Evolutionary conservation across 352 stramenopile species (phyloP).

Genomic region (Globisporangium radiosum): DNA sequence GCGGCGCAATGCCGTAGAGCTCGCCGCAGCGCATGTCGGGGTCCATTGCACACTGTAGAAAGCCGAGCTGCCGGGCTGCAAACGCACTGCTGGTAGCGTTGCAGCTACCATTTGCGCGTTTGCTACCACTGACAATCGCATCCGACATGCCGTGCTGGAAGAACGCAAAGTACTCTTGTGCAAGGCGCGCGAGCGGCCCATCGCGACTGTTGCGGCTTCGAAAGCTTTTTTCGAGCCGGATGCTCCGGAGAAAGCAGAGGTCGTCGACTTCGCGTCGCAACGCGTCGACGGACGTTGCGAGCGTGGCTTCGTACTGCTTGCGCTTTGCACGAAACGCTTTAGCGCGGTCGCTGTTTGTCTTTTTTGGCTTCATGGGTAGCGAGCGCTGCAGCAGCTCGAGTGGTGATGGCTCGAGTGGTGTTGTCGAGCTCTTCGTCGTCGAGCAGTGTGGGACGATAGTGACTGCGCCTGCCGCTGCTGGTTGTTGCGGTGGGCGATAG

Average conservation of each 20-base stretch:
- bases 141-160: slow-evolving; percentile 39
- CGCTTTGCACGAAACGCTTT: slow-evolving; percentile 50
- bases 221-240: slow-evolving; percentile 37
- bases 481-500: neutral
- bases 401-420: neutral
- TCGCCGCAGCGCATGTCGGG: slow-evolving; percentile 26
- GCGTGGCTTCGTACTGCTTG: slow-evolving; percentile 36
- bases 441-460: neutral
- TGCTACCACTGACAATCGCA: slow-evolving; percentile 14
- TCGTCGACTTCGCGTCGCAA: slow-evolving; percentile 42
- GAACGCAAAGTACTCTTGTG: slow-evolving; percentile 40
- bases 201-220: slow-evolving; percentile 21
- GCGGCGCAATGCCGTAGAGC: slow-evolving; percentile 12
- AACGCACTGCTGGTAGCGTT: slow-evolving; percentile 8
- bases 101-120: slow-evolving; percentile 18
- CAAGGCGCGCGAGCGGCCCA: slow-evolving; percentile 36
- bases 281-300: slow-evolving; percentile 25
- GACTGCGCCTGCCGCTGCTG: neutral
- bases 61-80: slow-evolving; percentile 23
- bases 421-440: neutral
- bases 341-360: slow-evolving; percentile 63
- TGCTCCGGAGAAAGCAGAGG: slow-evolving; percentile 29
- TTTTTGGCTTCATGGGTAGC: slow-evolving; percentile 7
- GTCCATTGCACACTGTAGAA: slow-evolving; percentile 32
- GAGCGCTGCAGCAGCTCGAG: neutral